A percentile compares a stretch with the other conserved stretches of the same genome.
phyloP scores from a whole-genome alignment of 75 land plant genomes.

The Cryptomeria japonica region DNA sequence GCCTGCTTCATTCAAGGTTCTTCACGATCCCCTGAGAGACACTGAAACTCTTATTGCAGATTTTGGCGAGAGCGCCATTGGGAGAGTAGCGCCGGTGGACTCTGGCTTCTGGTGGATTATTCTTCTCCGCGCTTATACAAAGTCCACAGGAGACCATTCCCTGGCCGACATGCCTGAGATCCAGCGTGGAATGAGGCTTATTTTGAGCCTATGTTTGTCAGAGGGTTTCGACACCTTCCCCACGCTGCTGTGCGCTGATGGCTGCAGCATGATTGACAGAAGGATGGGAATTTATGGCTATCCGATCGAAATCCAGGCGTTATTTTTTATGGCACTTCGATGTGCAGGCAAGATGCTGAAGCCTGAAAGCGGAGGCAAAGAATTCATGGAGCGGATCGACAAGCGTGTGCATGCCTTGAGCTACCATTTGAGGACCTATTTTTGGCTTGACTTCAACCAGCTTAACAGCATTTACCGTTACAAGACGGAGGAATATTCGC shows the following conservation, averaged over 20 bases:
- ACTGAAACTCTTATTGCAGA: slow-evolving; percentile 56
- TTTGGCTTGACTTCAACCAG: slow-evolving; percentile 68
- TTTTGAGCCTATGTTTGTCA: slow-evolving; percentile 54
- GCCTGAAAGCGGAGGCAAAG: slow-evolving; percentile 52
- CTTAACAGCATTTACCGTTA: slow-evolving; percentile 68
- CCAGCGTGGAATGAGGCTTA: slow-evolving; percentile 56
- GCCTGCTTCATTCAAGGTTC: slow-evolving; percentile 77
- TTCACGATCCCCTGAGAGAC: slow-evolving; percentile 30
- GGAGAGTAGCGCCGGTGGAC: slow-evolving; percentile 75
- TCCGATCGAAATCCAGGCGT: slow-evolving; percentile 60
- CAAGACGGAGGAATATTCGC: slow-evolving; percentile 73
- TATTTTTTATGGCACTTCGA: slow-evolving; percentile 54
- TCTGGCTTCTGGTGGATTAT: slow-evolving; percentile 83
- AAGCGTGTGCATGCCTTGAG: slow-evolving; percentile 57
- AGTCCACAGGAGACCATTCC: slow-evolving; percentile 52
- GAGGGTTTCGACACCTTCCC: slow-evolving; percentile 76
- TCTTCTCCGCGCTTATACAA: slow-evolving; percentile 58
- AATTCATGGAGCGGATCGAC: slow-evolving; percentile 52
- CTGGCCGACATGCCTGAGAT: slow-evolving; percentile 57
- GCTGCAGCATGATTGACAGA: slow-evolving; percentile 68
- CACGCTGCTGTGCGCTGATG: slow-evolving; percentile 71
- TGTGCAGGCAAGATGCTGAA: slow-evolving; percentile 51
- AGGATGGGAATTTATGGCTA: slow-evolving; percentile 71
- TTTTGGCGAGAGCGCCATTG: slow-evolving; percentile 73
- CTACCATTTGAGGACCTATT: slow-evolving; percentile 57